Conservation (phyloP, 768 basidiomycete species). For the Solioccasus polychromus region DNA sequence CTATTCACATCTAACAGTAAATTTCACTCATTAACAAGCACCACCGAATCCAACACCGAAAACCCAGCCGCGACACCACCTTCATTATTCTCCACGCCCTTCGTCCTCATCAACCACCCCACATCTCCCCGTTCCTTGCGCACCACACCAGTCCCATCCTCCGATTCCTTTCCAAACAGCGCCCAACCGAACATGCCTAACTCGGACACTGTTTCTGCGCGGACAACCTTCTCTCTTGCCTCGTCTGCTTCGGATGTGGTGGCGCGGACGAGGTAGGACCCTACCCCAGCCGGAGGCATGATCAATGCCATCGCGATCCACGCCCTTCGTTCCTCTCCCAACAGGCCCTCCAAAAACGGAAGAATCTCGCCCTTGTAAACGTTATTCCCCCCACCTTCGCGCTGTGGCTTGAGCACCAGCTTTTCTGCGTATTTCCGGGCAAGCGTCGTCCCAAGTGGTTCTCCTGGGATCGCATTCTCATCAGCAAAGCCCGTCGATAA, state of each 20-base stretch:
- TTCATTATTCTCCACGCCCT: conserved; percentile 87
- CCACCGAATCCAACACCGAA: conserved; percentile 68
- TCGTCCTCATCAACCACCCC: conserved; percentile 87
- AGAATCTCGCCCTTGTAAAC: conserved; percentile 86
- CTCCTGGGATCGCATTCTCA: background rate
- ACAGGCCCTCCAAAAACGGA: conserved; percentile 63
- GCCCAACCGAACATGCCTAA: conserved; percentile 91
- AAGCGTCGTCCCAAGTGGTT: conserved; percentile 20
- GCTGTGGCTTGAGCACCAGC: conserved; percentile 92
- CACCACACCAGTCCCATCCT: conserved; percentile 30
- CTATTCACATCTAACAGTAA: background rate
- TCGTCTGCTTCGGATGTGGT: conserved; percentile 43
- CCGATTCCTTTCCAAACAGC: conserved; percentile 59
- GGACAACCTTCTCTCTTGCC: conserved; percentile 33
- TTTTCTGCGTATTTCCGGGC: conserved; percentile 36
- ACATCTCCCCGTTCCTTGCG: conserved; percentile 57
- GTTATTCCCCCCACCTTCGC: conserved; percentile 98
- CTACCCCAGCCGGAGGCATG: conserved; percentile 60
- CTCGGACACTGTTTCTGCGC: conserved; percentile 79
- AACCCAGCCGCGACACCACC: conserved; percentile 48
- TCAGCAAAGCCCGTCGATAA: background rate
- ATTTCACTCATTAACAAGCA: conserved; percentile 47
- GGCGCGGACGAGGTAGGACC: conserved; percentile 77
- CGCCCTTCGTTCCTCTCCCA: conserved; percentile 60
- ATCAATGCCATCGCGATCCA: conserved; percentile 99